phyloP scores from a whole-genome alignment of 495 filamentous ascomycete genomes.

The Neurospora tetraspora region DNA sequence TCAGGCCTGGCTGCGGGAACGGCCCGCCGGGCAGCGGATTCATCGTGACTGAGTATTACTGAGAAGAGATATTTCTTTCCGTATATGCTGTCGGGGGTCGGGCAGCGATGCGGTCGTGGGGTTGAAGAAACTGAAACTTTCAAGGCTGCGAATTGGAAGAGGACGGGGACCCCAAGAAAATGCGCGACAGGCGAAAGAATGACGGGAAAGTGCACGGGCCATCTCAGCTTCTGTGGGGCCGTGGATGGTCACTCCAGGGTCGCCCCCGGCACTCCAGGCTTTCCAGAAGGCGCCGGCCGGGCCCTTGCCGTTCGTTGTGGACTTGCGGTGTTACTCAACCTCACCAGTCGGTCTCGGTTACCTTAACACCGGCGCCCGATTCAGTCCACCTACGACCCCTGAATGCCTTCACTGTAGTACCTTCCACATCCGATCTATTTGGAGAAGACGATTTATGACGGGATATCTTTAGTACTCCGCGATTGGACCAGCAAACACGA shows the following conservation, averaged over 20 bases:
- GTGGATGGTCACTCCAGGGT: neutral
- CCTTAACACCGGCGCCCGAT: neutral
- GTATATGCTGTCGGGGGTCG: neutral
- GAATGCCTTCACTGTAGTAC: neutral
- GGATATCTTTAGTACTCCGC: neutral
- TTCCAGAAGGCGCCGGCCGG: neutral
- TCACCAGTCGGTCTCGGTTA: neutral
- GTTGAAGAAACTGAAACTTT: neutral
- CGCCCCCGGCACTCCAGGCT: neutral
- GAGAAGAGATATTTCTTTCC: neutral
- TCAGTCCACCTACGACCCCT: neutral
- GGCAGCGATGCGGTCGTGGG: neutral
- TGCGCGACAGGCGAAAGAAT: neutral
- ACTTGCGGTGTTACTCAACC: neutral
- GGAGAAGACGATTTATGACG: neutral
- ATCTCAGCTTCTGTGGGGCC: neutral
- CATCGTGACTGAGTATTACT: constrained; percentile 35
- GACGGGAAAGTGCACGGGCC: neutral
- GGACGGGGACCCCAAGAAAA: neutral
- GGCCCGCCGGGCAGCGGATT: constrained; percentile 47
- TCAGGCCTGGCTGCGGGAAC: constrained; percentile 37
- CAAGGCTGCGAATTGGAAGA: neutral
- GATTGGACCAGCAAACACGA: neutral
- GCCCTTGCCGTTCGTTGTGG: neutral
- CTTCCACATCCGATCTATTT: neutral